phyloP scores from a whole-genome alignment of 139 green algal species.

The Tetradesmus lagerheimii region DNA sequence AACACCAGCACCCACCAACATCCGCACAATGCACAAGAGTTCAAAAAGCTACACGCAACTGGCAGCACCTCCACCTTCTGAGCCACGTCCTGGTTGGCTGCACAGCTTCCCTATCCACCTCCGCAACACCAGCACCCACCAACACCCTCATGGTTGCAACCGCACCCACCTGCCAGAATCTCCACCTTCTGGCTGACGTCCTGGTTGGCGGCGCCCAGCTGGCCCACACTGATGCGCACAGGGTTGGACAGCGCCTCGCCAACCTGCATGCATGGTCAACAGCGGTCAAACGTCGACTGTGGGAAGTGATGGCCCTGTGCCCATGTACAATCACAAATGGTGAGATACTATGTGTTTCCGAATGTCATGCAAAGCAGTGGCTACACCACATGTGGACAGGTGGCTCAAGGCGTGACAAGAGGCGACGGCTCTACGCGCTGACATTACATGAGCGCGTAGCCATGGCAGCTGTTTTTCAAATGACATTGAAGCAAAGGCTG shows the following conservation, averaged over 20 bases:
- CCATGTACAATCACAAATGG: too few species aligned
- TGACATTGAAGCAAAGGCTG: too few species aligned
- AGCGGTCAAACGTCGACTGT: too few species aligned
- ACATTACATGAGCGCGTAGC: too few species aligned
- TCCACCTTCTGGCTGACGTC: constrained; percentile 96
- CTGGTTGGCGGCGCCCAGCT: constrained; percentile 90
- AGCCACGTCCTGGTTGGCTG: constrained; percentile 93
- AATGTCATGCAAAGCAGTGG: too few species aligned
- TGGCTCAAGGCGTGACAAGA: too few species aligned
- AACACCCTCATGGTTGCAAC: neutral
- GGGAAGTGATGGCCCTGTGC: too few species aligned
- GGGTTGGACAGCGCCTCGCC: constrained; percentile 31
- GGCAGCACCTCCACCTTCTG: constrained; percentile 92
- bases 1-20: neutral
- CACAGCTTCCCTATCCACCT: neutral
- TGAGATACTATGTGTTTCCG: too few species aligned
- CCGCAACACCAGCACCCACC: constrained; percentile 50
- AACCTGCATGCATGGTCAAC: too few species aligned
- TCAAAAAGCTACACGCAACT: neutral
- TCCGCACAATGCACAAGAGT: neutral
- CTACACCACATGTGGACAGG: too few species aligned
- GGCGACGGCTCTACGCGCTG: too few species aligned
- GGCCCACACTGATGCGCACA: constrained; percentile 82
- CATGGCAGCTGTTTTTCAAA: too few species aligned
- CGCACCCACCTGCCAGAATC: constrained; percentile 59